Percentiles rank a stretch among this genome's conserved stretches.
Conservation (phyloP, 495 filamentous ascomycete species). For the Lepraria neglecta region DNA sequence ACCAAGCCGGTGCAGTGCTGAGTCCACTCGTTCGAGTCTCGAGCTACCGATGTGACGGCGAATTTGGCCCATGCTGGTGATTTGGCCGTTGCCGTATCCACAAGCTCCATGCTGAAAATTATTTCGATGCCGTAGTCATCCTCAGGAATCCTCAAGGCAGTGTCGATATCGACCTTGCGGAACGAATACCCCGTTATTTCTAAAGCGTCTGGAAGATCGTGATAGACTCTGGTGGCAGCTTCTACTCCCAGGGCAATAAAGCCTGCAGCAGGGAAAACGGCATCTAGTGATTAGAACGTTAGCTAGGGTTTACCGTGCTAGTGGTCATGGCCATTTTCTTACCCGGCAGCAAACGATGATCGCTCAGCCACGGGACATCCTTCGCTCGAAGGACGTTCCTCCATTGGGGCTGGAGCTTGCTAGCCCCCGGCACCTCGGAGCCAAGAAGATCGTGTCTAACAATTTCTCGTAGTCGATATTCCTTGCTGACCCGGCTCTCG, state of each 20-base stretch:
- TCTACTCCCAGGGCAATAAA: slow-evolving; percentile 55
- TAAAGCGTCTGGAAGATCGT: neutral
- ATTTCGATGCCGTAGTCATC: slow-evolving; percentile 28
- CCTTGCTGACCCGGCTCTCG: slow-evolving; percentile 30
- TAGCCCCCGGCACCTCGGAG: slow-evolving; percentile 18
- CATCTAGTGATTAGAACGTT: neutral
- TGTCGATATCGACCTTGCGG: slow-evolving; percentile 22
- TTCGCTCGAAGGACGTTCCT: slow-evolving; percentile 33
- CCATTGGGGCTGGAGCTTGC: slow-evolving; percentile 32
- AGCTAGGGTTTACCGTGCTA: neutral
- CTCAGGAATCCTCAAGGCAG: slow-evolving; percentile 24
- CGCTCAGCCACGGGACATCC: slow-evolving; percentile 21
- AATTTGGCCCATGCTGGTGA: slow-evolving; percentile 23
- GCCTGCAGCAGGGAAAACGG: slow-evolving; percentile 34
- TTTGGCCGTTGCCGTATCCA: neutral
- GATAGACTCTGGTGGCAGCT: slow-evolving; percentile 34
- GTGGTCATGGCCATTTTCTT: neutral
- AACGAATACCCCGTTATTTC: slow-evolving; percentile 16
- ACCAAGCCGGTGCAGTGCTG: slow-evolving; percentile 13
- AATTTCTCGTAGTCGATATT: slow-evolving; percentile 30
- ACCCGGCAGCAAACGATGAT: slow-evolving; percentile 24
- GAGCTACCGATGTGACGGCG: slow-evolving; percentile 18
- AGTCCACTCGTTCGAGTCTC: neutral
- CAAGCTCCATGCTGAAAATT: slow-evolving; percentile 21
- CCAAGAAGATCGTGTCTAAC: slow-evolving; percentile 36